A percentile compares a stretch with the other conserved stretches of the same genome.
Evolutionary conservation across 495 filamentous ascomycete species (phyloP).

Genomic region (Xylaria cubensis): DNA sequence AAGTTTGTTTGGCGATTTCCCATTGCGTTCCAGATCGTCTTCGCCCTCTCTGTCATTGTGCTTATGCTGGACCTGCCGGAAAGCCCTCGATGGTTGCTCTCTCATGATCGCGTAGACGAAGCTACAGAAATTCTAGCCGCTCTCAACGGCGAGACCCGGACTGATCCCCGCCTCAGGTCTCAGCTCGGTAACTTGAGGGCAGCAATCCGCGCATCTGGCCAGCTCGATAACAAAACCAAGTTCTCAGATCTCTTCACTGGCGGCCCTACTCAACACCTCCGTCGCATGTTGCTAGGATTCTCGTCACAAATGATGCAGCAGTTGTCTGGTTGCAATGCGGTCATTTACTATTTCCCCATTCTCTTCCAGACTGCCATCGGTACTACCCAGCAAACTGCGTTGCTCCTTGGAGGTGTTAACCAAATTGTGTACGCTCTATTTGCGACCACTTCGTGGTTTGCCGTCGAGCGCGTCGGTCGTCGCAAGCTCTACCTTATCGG

Average conservation of each 20-base stretch:
- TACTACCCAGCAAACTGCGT: constrained; percentile 33
- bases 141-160: constrained; percentile 60
- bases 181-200: constrained; percentile 67
- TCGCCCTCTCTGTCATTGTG: constrained; percentile 65
- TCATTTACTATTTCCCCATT: constrained; percentile 69
- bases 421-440: constrained; percentile 74
- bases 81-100: constrained; percentile 74
- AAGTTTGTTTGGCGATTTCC: constrained; percentile 75
- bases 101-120: constrained; percentile 68
- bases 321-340: constrained; percentile 72
- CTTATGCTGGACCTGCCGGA: constrained; percentile 72
- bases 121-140: constrained; percentile 68
- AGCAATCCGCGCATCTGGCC: constrained; percentile 56
- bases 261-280: constrained; percentile 65
- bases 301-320: constrained; percentile 74
- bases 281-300: constrained; percentile 61
- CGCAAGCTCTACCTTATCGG: constrained; percentile 66
- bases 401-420: constrained; percentile 41
- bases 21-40: constrained; percentile 75
- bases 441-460: constrained; percentile 75
- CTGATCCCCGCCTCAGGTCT: constrained; percentile 57
- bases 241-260: constrained; percentile 59
- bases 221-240: constrained; percentile 54
- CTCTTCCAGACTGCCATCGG: constrained; percentile 46
- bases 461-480: constrained; percentile 72